These are phyloP conservation scores for Coemansia sp. DNA, from an alignment of 192 early-diverging fungal genomes.

Conservation along the genomic window DNA sequence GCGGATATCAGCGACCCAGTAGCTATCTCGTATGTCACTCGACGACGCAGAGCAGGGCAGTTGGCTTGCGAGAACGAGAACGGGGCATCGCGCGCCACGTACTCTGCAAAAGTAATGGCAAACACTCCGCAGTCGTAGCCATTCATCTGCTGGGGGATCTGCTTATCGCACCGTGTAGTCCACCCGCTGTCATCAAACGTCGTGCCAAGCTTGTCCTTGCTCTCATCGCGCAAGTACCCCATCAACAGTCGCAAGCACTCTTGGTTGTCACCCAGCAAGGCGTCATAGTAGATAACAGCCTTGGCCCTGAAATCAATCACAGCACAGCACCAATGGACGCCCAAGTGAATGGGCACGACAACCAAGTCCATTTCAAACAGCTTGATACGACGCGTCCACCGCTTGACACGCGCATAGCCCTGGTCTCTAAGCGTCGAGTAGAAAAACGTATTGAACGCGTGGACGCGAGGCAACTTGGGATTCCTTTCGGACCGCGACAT, in stretches of 20 bases:
- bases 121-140: conserved; percentile 97
- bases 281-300: conserved; percentile 82
- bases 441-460: conserved; percentile 94
- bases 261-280: conserved; percentile 68
- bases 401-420: conserved; percentile 73
- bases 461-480: conserved; percentile 63
- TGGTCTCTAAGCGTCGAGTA: conserved; percentile 68
- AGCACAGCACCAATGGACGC: conserved; percentile 75
- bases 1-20: conserved; percentile 32
- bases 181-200: conserved; percentile 69
- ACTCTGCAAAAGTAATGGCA: conserved; percentile 86
- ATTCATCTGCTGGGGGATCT: conserved; percentile 84
- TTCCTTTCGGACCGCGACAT: conserved; percentile 63
- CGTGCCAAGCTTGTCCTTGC: conserved; percentile 69
- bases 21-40: conserved; percentile 80
- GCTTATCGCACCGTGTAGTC: conserved; percentile 66
- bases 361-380: conserved; percentile 77
- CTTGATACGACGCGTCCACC: conserved; percentile 79
- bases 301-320: conserved; percentile 66
- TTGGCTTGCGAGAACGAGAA: conserved; percentile 76
- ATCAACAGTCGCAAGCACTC: conserved; percentile 55
- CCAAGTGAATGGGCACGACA: conserved; percentile 84
- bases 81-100: conserved; percentile 56
- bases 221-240: conserved; percentile 73
- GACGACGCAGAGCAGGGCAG: conserved; percentile 71